phyloP scores from a whole-genome alignment of 2,329 filamentous ascomycete species.

The Cryphonectria nitschkei region DNA sequence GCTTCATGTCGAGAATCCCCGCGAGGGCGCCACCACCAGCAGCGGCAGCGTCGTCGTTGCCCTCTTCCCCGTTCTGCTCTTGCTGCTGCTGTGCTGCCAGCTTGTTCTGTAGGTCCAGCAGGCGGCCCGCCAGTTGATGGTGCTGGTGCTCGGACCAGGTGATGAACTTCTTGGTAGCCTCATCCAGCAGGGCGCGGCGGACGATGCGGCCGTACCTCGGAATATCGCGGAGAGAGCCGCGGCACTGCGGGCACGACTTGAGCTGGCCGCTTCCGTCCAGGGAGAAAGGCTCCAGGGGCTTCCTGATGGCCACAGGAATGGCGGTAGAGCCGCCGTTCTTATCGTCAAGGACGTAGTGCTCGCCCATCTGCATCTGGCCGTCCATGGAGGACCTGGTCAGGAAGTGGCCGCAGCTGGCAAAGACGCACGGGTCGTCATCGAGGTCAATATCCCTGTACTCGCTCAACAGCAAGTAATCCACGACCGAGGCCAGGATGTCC shows the following conservation, averaged over 20 bases:
- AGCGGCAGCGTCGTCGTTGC: neutral
- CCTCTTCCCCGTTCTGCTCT: neutral
- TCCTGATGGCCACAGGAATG: slow-evolving; percentile 40
- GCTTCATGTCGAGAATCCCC: neutral
- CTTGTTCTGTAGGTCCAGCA: slow-evolving; percentile 31
- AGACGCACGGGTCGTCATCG: slow-evolving; percentile 62
- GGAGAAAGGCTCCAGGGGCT: slow-evolving; percentile 52
- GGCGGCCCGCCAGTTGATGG: slow-evolving; percentile 42
- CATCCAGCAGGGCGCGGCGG: slow-evolving; percentile 62
- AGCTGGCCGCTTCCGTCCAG: slow-evolving; percentile 42
- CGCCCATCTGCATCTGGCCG: slow-evolving; percentile 57
- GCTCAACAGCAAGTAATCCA: slow-evolving; percentile 60
- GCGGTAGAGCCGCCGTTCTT: slow-evolving; percentile 31
- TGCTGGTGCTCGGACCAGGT: slow-evolving; percentile 48
- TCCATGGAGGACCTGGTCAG: slow-evolving; percentile 64
- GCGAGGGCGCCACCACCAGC: too few relatives aligned
- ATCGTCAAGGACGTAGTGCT: slow-evolving; percentile 50
- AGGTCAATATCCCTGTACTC: slow-evolving; percentile 62
- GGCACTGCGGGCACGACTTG: slow-evolving; percentile 62
- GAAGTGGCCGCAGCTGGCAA: slow-evolving; percentile 67
- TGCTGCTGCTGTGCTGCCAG: too few relatives aligned
- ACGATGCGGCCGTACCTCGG: slow-evolving; percentile 66
- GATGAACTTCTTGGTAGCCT: slow-evolving; percentile 68
- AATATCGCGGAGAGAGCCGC: slow-evolving; percentile 60
- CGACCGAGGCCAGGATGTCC: slow-evolving; percentile 48